Base-by-base conservation (phyloP, 2,329 filamentous ascomycete species). In the Drechslera avenae region DNA sequence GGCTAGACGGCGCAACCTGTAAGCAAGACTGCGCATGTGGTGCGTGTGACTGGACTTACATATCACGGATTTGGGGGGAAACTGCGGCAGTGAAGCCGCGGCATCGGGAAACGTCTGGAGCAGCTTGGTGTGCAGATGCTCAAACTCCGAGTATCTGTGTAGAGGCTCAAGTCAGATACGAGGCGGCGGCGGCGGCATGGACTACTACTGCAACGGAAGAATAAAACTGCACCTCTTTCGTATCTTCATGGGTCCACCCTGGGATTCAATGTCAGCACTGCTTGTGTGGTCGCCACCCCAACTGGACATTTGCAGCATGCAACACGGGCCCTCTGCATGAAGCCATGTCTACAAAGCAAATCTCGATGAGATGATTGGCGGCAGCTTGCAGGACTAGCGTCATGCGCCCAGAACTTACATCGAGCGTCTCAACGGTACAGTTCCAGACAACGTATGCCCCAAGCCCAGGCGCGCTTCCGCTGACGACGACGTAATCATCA, bases 371-470 rank as follows among this genome's bases (percentile, higher is more conserved):
- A 32, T 45, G 52, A 65, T 65, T 64, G 60, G 60, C 39, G 57
- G 44, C 52, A 46, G 48, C 37, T 4, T 37, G 39, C 34, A 43
- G 37, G 50, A 23, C 52, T 49, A 48, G 53, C 53, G 49, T 28
- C 39, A 57, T 50, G 56, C 52, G 41, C 51, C 48, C 54, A 44
- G 39, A 49, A 81, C 85, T 72, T 71, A 92, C 91, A 73, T 86
- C 88, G 42, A 97, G 77, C 3, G 91, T 97, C 72, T 94, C 86
- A 36, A 99, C 90, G 39, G 82, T 85, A 66, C 94, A 91, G 69
- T 91, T 94, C 90, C 90, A 99, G 6, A 96, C 91, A 1, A 97
- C 90, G 76, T 97, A 99, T 2, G 92, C 89, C n/a, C 93, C 93
- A 39, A 86, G 76, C 5, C 82, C 82, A 3, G 80, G 76, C 34